A percentile compares a stretch with the other conserved stretches of the same genome.
Evolutionary conservation across 1,139 yeast genomes (phyloP).

Genomic region (Diutina ranongensis): DNA sequence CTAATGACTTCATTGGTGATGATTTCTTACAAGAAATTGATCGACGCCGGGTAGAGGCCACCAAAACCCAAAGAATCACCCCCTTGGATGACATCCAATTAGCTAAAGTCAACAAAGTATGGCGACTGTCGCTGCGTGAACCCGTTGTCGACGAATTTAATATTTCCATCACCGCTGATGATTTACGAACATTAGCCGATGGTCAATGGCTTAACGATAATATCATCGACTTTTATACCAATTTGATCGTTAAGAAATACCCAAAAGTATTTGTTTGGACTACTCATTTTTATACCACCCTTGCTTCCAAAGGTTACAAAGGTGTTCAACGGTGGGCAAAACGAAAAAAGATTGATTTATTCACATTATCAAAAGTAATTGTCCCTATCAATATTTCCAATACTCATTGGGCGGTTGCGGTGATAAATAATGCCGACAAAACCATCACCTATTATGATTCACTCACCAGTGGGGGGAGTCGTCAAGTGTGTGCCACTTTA

Average conservation of each 20-base stretch:
- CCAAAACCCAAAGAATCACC: not conserved
- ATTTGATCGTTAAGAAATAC: conserved; percentile 34
- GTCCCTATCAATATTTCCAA: conserved; percentile 77
- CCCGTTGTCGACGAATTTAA: conserved; percentile 14
- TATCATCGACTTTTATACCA: conserved; percentile 73
- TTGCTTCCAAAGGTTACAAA: conserved; percentile 59
- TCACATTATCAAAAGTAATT: conserved; percentile 51
- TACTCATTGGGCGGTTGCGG: conserved; percentile 90
- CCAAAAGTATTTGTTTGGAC: conserved; percentile 59
- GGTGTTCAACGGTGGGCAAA: conserved; percentile 90
- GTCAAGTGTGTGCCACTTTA: conserved; percentile 41
- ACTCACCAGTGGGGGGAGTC: conserved; percentile 44
- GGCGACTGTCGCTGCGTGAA: not conserved
- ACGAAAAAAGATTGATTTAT: conserved; percentile 62
- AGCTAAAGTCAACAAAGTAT: not conserved
- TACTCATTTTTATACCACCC: conserved; percentile 74
- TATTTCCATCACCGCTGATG: conserved; percentile 55
- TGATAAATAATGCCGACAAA: conserved; percentile 49
- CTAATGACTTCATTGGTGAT: not conserved
- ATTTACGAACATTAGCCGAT: conserved; percentile 59
- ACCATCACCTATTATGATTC: conserved; percentile 73
- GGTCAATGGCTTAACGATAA: conserved; percentile 86
- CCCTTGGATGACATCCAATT: not conserved
- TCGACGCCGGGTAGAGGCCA: not conserved
- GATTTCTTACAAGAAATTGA: conserved; percentile 1